phyloP scores from a whole-genome alignment of 495 filamentous ascomycete species.

The Aspergillus nanangensis region DNA sequence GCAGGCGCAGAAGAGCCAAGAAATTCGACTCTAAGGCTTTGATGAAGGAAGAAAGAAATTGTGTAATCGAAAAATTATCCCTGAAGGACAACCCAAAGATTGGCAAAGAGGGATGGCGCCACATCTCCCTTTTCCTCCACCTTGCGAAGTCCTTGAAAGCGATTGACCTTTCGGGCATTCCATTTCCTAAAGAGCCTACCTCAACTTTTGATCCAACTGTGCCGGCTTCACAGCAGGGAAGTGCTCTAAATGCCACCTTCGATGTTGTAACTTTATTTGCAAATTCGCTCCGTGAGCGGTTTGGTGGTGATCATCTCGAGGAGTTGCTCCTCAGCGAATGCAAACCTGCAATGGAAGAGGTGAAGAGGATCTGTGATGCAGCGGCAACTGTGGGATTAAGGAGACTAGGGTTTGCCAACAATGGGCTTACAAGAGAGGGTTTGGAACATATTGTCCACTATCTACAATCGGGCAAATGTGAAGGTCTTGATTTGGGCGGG shows the following conservation, averaged over 20 bases:
- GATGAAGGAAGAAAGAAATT: conserved; percentile 43
- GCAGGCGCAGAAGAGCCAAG: conserved; percentile 33
- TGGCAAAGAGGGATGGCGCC: conserved; percentile 80
- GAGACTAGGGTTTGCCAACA: conserved; percentile 78
- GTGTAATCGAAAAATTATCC: conserved; percentile 80
- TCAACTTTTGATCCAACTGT: conserved; percentile 14
- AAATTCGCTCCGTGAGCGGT: conserved; percentile 69
- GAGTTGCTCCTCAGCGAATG: conserved; percentile 82
- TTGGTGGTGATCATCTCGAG: conserved; percentile 71
- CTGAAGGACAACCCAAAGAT: conserved; percentile 89
- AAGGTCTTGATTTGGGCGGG: conserved; percentile 91
- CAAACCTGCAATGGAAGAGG: conserved; percentile 61
- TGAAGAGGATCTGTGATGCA: conserved; percentile 71
- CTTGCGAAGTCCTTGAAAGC: conserved; percentile 82
- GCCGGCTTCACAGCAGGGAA: too few species aligned
- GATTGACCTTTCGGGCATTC: conserved; percentile 80
- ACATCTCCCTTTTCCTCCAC: conserved; percentile 85
- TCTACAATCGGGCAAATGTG: conserved; percentile 67
- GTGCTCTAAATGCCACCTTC: conserved; percentile 9
- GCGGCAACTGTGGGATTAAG: conserved; percentile 67
- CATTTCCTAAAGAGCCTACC: conserved; percentile 56
- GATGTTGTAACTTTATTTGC: conserved; percentile 60
- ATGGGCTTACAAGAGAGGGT: conserved; percentile 66
- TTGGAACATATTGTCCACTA: conserved; percentile 72
- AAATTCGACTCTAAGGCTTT: conserved; percentile 15